Conservation (phyloP, 306 rosid species). For the Vigna unguiculata region DNA sequence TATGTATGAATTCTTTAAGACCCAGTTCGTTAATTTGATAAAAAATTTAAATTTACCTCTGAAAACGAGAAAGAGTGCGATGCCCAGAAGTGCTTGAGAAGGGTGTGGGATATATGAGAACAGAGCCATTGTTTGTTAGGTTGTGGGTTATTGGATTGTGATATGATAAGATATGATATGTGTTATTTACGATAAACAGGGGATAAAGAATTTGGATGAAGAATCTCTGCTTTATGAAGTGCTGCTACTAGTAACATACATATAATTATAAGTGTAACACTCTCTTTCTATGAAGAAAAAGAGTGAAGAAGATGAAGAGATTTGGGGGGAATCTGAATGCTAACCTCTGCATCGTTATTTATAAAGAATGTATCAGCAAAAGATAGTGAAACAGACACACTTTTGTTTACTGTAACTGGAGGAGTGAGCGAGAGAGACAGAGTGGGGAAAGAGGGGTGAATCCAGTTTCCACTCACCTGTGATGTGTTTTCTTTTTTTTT, state of each 20-base stretch:
- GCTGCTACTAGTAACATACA: background rate
- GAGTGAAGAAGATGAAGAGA: constrained; percentile 42
- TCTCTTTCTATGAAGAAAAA: constrained; percentile 44
- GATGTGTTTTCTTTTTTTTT: background rate
- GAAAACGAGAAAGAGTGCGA: constrained; percentile 47
- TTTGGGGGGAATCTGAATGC: constrained; percentile 55
- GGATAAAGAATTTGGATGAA: constrained; percentile 33
- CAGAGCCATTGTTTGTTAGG: constrained; percentile 47
- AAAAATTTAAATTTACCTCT: constrained; percentile 36
- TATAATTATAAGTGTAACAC: constrained; percentile 8
- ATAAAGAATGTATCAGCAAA: constrained; percentile 4
- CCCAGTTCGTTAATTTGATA: background rate
- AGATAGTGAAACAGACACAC: background rate
- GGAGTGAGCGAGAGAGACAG: background rate
- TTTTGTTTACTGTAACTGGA: constrained; percentile 16
- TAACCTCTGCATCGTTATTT: constrained; percentile 43
- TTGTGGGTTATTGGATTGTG: background rate
- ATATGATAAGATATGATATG: background rate
- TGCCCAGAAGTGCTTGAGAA: constrained; percentile 25
- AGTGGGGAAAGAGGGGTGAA: background rate
- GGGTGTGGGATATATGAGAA: constrained; percentile 29
- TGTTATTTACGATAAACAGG: constrained; percentile 6
- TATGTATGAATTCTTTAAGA: background rate
- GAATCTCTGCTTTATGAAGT: constrained; percentile 21
- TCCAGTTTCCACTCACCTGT: constrained; percentile 4